Conservation (phyloP, 208 protist species). For the Tetramitus jugosus region DNA sequence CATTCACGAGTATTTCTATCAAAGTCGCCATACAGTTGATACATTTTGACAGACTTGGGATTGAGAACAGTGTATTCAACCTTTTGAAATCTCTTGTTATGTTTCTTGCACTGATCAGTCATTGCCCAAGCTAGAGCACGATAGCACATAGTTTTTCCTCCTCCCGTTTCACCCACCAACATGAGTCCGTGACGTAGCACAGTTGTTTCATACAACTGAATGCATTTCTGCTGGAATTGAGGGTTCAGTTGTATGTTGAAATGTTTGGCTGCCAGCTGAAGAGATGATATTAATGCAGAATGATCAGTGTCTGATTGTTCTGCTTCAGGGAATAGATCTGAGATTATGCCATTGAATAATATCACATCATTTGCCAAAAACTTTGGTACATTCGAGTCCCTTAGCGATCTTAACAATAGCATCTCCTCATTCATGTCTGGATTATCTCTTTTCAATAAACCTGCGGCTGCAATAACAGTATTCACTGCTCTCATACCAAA, state of each 20-base stretch:
- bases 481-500: conserved; percentile 99
- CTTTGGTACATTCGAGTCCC: conserved; percentile 95
- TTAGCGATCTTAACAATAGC: conserved; percentile 83
- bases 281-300: conserved; percentile 60
- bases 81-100: conserved; percentile 62
- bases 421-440: conserved; percentile 77
- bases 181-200: conserved; percentile 96
- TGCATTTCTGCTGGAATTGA: conserved; percentile 87
- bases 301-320: conserved; percentile 80
- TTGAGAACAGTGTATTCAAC: conserved; percentile 79
- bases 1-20: conserved; percentile 90
- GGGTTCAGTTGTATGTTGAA: conserved; percentile 48
- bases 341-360: conserved; percentile 93
- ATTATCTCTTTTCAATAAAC: conserved; percentile 79
- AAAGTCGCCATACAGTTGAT: conserved; percentile 93
- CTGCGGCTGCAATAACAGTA: conserved; percentile 94
- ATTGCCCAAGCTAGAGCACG: conserved; percentile 67
- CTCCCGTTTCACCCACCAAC: conserved; percentile 88
- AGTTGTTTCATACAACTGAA: conserved; percentile 96
- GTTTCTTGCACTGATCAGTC: conserved; percentile 48
- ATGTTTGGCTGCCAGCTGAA: not conserved
- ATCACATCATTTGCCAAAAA: conserved; percentile 85
- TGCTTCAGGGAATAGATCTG: conserved; percentile 93
- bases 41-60: conserved; percentile 94
- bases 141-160: conserved; percentile 88